Conservation (phyloP, 805 yeast species). For the Wickerhamomyces rabaulensis region DNA sequence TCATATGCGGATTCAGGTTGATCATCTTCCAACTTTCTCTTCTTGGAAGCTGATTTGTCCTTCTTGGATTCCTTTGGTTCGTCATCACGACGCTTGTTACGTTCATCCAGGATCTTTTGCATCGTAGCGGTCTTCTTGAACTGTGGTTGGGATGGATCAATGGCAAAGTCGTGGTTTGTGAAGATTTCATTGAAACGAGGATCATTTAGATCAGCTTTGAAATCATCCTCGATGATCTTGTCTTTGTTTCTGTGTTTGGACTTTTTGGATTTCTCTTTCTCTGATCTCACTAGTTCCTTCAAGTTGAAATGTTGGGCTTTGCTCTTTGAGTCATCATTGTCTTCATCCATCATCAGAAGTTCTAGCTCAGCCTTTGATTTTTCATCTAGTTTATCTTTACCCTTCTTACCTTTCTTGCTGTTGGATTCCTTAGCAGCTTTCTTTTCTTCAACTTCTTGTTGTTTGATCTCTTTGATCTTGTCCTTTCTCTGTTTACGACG, state of each 20-base stretch:
- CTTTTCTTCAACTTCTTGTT: conserved; percentile 45
- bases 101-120: conserved; percentile 75
- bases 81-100: conserved; percentile 46
- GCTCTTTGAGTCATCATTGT: conserved; percentile 22
- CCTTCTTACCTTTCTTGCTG: conserved; percentile 24
- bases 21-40: conserved; percentile 7
- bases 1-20: not conserved
- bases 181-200: conserved; percentile 80
- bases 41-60: conserved; percentile 5
- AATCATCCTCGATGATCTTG: conserved; percentile 48
- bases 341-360: conserved; percentile 51
- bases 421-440: conserved; percentile 33
- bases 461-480: conserved; percentile 57
- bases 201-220: conserved; percentile 72
- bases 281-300: conserved; percentile 73
- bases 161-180: conserved; percentile 85
- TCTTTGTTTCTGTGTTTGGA: conserved; percentile 39
- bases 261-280: conserved; percentile 54
- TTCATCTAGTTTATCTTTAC: conserved; percentile 27
- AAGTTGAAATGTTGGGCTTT: conserved; percentile 64
- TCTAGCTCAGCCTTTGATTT: conserved; percentile 67
- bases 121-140: conserved; percentile 83
- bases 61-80: not conserved
- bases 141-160: conserved; percentile 91
- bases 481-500: conserved; percentile 83